These are phyloP conservation scores for Proliferodiscus dingleyae DNA, from an alignment of 2,329 filamentous ascomycete species.

Conservation along the genomic window DNA sequence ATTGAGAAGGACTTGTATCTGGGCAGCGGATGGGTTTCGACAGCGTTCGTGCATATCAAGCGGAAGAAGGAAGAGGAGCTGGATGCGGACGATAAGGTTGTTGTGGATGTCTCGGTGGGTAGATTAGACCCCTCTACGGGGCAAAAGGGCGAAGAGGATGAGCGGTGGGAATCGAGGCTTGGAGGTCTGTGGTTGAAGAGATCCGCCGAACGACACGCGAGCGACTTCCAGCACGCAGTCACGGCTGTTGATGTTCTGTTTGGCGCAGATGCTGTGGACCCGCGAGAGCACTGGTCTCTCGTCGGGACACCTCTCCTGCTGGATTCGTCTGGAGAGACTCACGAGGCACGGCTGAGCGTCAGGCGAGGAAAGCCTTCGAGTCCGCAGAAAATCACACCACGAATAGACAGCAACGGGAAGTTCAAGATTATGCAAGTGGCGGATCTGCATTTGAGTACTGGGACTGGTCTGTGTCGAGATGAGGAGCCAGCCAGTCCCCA, in stretches of 20 bases:
- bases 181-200: slow-evolving; percentile 65
- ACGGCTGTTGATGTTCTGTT: slow-evolving; percentile 68
- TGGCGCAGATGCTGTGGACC: slow-evolving; percentile 76
- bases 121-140: slow-evolving; percentile 52
- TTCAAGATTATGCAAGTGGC: slow-evolving; percentile 97
- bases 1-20: slow-evolving; percentile 70
- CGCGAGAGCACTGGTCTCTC: slow-evolving; percentile 78
- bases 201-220: slow-evolving; percentile 44
- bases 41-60: slow-evolving; percentile 64
- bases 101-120: slow-evolving; percentile 61
- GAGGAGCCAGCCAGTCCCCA: slow-evolving; percentile 70
- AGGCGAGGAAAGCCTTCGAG: slow-evolving; percentile 65
- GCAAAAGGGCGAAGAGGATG: slow-evolving; percentile 47
- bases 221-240: slow-evolving; percentile 42
- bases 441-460: slow-evolving; percentile 92
- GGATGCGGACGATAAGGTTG: slow-evolving; percentile 52
- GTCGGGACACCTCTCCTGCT: slow-evolving; percentile 70
- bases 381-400: slow-evolving; percentile 63
- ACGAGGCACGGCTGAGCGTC: slow-evolving; percentile 71
- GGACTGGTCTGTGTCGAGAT: slow-evolving; percentile 79
- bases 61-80: slow-evolving; percentile 68
- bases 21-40: slow-evolving; percentile 56
- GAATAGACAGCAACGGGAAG: slow-evolving; percentile 81
- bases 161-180: slow-evolving; percentile 61
- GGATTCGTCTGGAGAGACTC: slow-evolving; percentile 54